Base-by-base conservation (phyloP, 2,329 filamentous ascomycete species). In the Ophiocordyceps camponoti-rufipedis region DNA sequence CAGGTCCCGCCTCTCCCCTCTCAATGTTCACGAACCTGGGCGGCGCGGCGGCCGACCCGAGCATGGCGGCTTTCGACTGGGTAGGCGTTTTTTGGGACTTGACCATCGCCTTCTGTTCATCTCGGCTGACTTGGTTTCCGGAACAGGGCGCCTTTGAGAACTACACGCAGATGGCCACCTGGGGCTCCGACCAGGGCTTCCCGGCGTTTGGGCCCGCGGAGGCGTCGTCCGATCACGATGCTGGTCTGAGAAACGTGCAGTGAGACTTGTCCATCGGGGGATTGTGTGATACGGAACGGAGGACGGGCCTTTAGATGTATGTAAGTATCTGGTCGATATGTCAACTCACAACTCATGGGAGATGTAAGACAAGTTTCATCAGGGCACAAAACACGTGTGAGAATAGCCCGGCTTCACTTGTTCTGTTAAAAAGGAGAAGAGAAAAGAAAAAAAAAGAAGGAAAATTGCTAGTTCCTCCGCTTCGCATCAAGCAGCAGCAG, bases 141-240 rank as follows among this genome's bases (percentile, higher is more conserved):
- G 5, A 29, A 33, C 45, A 77, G 74, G 68, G 69, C 41, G 68
- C 70, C 12, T 70, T 78, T 43, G 73, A 78, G 48, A 75, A 67
- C 44, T 77, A 71, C 49, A 67, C 73, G 0, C 74, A 78, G 48
- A 58, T 60, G 53, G 66, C 70, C 13, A 68, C 66, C 40, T 76
- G 71, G 65, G 69, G 66, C 28, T 59, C 63, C 3, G 71, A 75
- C 31, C 67, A 70, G 47, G 64, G 66, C 14, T 72, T 74, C 51
- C 67, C 70, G 45, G 67, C 75, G 49, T 74, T 74, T 49, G 62
- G 58, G 12, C 49, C 50, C 13, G 56, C 50, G 13, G 56, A 52
- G 7, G 48, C 58, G 33, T 52, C 54, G 29, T 50, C 55, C 13
- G 54, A 56, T 29, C 52, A 50, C 11, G 55, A 50, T 13, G 52